These are phyloP conservation scores for Phaeosphaeria sp. DNA, from an alignment of 2,329 filamentous ascomycete genomes.

Conservation along the genomic window DNA sequence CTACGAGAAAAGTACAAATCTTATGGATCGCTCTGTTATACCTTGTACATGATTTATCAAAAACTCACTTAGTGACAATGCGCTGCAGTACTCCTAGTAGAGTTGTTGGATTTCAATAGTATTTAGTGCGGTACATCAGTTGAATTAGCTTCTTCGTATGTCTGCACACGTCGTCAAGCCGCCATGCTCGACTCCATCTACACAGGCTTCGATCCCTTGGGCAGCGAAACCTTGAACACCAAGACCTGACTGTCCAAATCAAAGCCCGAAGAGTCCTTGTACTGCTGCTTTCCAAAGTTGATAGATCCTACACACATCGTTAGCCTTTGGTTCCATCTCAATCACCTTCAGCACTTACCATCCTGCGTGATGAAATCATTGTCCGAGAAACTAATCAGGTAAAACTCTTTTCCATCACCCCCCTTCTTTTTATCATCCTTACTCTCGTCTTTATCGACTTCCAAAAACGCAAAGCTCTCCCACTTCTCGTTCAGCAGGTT, in stretches of 20 bases:
- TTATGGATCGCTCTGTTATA: too few relatives aligned
- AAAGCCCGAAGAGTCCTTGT: conserved; percentile 63
- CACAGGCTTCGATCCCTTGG: conserved; percentile 44
- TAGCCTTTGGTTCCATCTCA: conserved; percentile 1
- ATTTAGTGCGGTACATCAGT: too few relatives aligned
- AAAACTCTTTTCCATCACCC: conserved; percentile 66
- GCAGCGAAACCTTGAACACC: conserved; percentile 65
- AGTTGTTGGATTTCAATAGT: too few relatives aligned
- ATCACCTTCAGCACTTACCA: conserved; percentile 49
- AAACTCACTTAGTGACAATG: too few relatives aligned
- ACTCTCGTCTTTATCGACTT: conserved; percentile 56
- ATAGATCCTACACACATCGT: conserved; percentile 54
- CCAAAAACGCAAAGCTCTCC: conserved; percentile 70
- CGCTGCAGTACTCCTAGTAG: too few relatives aligned
- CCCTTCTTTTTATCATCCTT: conserved; percentile 44
- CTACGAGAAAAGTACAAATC: too few relatives aligned
- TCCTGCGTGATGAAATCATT: conserved; percentile 80
- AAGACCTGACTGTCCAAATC: conserved; percentile 68
- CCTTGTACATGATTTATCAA: too few relatives aligned
- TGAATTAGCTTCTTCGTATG: too few relatives aligned
- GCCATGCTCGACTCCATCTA: conserved; percentile 3
- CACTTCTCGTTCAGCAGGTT: conserved; percentile 76
- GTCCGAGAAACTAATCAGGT: conserved; percentile 71
- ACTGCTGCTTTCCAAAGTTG: conserved; percentile 64
- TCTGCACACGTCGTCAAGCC: too few relatives aligned